These are phyloP conservation scores for Panus rudis DNA, from an alignment of 768 basidiomycete species.

Conservation along the genomic window DNA sequence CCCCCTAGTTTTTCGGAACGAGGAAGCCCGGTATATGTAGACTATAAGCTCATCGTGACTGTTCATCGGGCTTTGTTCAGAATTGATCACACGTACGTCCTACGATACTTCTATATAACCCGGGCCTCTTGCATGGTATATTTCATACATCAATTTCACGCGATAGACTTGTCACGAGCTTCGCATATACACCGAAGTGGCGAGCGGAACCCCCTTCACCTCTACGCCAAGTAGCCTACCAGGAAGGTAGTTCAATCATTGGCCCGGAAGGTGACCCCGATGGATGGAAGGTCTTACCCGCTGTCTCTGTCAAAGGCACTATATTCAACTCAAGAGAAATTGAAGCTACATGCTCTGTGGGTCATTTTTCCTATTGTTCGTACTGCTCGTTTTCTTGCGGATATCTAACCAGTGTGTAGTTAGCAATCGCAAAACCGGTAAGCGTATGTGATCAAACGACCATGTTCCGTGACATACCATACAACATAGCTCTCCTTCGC, in stretches of 20 bases:
- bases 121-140: not conserved
- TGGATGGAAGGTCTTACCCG: slow-evolving; percentile 31
- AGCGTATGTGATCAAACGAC: too few relatives aligned
- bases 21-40: slow-evolving; percentile 48
- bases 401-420: slow-evolving; percentile 21
- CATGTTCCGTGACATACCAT: too few relatives aligned
- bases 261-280: slow-evolving; percentile 35
- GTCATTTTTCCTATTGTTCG: slow-evolving; percentile 7
- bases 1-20: slow-evolving; percentile 52
- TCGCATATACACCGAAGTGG: slow-evolving; percentile 27
- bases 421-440: slow-evolving; percentile 45
- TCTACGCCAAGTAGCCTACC: slow-evolving; percentile 30
- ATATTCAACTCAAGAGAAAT: slow-evolving; percentile 27
- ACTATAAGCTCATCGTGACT: slow-evolving; percentile 46
- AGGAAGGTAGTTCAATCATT: slow-evolving; percentile 24
- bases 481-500: slow-evolving; percentile 39
- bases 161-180: slow-evolving; percentile 26
- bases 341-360: slow-evolving; percentile 26
- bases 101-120: too few relatives aligned
- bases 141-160: not conserved
- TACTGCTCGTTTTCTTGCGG: not conserved
- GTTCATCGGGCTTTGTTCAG: slow-evolving; percentile 42
- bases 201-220: slow-evolving; percentile 29
- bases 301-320: slow-evolving; percentile 27
- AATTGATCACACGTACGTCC: slow-evolving; percentile 41